Evolutionary conservation across 306 rosid species (phyloP).

Genomic region (Malus sieversii): DNA sequence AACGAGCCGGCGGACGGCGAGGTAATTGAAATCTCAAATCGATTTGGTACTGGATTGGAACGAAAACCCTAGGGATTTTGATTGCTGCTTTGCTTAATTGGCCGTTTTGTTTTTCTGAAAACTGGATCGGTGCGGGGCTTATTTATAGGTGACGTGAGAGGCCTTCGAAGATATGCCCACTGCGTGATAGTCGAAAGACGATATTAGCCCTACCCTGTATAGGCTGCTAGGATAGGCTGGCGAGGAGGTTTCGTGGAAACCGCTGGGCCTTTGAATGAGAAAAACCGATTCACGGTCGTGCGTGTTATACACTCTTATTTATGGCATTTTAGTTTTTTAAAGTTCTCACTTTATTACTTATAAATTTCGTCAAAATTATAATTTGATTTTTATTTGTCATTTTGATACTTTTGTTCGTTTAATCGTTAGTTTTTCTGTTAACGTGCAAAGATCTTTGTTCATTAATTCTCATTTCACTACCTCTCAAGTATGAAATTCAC

Average conservation of each 20-base stretch:
- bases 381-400: too few relatives aligned
- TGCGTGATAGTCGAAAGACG: background rate
- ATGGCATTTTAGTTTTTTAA: too few relatives aligned
- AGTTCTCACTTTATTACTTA: too few relatives aligned
- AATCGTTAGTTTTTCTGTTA: rapidly evolving
- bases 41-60: too few relatives aligned
- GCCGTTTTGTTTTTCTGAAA: background rate
- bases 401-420: too few relatives aligned
- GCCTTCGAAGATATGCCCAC: background rate
- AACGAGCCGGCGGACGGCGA: background rate
- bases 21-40: background rate
- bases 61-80: background rate
- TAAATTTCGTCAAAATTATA: too few relatives aligned
- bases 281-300: background rate
- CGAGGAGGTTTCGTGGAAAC: background rate
- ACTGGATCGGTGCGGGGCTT: background rate
- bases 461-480: too few relatives aligned
- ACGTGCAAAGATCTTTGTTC: too few relatives aligned
- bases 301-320: background rate
- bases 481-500: too few relatives aligned
- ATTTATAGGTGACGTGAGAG: background rate
- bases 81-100: background rate
- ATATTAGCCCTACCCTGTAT: background rate
- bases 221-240: background rate
- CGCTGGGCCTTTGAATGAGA: background rate